phyloP scores from a whole-genome alignment of 306 rosid genomes.

The Biancaea sappan region DNA sequence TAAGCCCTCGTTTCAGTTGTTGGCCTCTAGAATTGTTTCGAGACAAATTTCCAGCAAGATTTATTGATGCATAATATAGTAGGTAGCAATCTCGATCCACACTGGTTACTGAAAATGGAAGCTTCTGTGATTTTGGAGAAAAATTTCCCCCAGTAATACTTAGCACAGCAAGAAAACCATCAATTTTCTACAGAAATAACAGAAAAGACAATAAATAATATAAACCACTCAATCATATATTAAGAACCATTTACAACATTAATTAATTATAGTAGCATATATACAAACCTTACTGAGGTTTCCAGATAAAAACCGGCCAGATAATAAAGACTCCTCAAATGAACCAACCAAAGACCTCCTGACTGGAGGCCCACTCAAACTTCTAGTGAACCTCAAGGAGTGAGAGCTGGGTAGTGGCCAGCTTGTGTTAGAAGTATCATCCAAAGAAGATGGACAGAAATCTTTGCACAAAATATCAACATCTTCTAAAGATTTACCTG shows the following conservation, averaged over 20 bases:
- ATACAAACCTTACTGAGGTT: conserved; percentile 70
- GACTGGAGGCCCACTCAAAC: conserved; percentile 80
- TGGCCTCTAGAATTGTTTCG: conserved; percentile 60
- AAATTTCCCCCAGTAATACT: conserved; percentile 90
- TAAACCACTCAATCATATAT: conserved; percentile 23
- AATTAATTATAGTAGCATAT: conserved; percentile 15
- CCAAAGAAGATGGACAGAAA: conserved; percentile 69
- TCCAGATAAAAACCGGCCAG: conserved; percentile 86
- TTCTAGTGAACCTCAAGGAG: conserved; percentile 61
- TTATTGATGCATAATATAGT: conserved; percentile 80
- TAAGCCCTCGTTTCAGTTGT: conserved; percentile 52
- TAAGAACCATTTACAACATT: conserved; percentile 30
- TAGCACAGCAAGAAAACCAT: conserved; percentile 93
- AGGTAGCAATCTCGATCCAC: conserved; percentile 88
- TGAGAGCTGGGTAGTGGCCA: conserved; percentile 51
- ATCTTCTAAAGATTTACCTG: conserved; percentile 63
- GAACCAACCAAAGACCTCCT: conserved; percentile 98
- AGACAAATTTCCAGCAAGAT: conserved; percentile 65
- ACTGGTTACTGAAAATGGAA: conserved; percentile 91
- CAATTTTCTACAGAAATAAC: conserved; percentile 61
- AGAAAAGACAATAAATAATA: conserved; percentile 25
- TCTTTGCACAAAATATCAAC: conserved; percentile 56
- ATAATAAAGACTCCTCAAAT: conserved; percentile 94
- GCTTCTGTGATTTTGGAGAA: conserved; percentile 92
- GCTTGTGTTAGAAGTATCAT: conserved; percentile 43